Conservation (phyloP, 2,329 filamentous ascomycete genomes). For the Apiospora aurea region DNA sequence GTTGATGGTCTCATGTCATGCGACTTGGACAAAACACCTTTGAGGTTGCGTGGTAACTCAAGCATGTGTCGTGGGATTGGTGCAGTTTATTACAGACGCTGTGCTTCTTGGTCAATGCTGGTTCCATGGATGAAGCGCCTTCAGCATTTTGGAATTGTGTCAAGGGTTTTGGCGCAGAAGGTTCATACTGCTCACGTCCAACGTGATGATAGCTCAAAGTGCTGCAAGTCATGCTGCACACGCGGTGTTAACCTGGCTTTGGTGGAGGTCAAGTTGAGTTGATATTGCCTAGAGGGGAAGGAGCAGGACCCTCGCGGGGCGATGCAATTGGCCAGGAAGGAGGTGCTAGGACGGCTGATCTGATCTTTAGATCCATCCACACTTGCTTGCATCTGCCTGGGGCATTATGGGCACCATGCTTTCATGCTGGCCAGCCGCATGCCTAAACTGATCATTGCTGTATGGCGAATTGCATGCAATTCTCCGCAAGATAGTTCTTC, state of each 20-base stretch:
- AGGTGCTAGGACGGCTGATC: background rate
- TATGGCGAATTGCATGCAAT: background rate
- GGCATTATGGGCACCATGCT: background rate
- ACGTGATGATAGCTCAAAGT: background rate
- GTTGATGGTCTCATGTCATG: too few relatives aligned
- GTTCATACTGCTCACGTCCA: too few relatives aligned
- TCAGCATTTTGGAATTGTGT: too few relatives aligned
- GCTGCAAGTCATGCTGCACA: background rate
- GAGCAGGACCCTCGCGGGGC: background rate
- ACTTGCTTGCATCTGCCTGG: conserved; percentile 1
- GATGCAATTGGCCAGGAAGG: background rate
- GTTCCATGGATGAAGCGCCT: too few relatives aligned
- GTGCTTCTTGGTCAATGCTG: too few relatives aligned
- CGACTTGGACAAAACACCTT: background rate
- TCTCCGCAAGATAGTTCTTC: background rate
- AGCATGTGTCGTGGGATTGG: too few relatives aligned
- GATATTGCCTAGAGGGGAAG: conserved; percentile 13
- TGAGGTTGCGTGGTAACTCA: too few relatives aligned
- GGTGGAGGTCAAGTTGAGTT: background rate
- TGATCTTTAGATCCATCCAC: background rate
- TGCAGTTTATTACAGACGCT: too few relatives aligned
- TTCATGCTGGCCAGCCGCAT: background rate
- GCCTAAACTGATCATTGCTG: background rate
- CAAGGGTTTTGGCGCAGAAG: too few relatives aligned
- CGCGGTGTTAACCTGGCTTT: background rate